phyloP scores from a whole-genome alignment of 1,284 basidiomycete genomes.

The Peniophora sp. region DNA sequence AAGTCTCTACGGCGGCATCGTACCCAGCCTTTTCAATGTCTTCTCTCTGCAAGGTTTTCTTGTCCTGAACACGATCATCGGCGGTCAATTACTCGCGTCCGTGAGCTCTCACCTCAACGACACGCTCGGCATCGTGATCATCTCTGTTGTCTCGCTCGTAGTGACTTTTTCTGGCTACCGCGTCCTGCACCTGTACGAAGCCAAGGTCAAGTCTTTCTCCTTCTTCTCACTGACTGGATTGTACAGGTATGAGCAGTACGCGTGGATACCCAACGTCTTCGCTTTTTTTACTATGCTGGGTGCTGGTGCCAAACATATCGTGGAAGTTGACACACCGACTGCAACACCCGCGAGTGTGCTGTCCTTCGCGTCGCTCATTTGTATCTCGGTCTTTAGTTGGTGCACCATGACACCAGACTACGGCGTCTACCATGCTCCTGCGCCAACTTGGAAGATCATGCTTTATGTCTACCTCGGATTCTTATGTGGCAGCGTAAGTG shows the following conservation, averaged over 20 bases:
- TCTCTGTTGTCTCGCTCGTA: slow-evolving; percentile 57
- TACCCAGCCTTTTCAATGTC: slow-evolving; percentile 62
- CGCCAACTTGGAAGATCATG: slow-evolving; percentile 46
- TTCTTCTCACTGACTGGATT: too few relatives aligned
- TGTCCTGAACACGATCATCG: slow-evolving; percentile 67
- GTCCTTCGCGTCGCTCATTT: slow-evolving; percentile 27
- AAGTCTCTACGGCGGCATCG: slow-evolving; percentile 54
- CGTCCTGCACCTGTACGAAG: slow-evolving; percentile 54
- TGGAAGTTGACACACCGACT: slow-evolving; percentile 17
- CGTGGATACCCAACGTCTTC: slow-evolving; percentile 64
- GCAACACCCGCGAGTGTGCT: slow-evolving; percentile 21
- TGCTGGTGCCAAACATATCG: slow-evolving; percentile 42
- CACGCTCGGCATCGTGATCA: slow-evolving; percentile 72
- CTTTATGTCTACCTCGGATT: slow-evolving; percentile 61
- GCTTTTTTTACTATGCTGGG: slow-evolving; percentile 60
- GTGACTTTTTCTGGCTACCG: slow-evolving; percentile 60
- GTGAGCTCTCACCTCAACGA: slow-evolving; percentile 42
- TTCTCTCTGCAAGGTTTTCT: slow-evolving; percentile 60
- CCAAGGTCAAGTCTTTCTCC: too few relatives aligned
- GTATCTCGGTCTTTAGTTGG: slow-evolving; percentile 43
- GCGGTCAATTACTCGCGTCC: slow-evolving; percentile 64
- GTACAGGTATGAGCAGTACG: slow-evolving; percentile 44
- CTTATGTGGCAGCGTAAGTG: slow-evolving; percentile 39
- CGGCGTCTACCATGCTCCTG: slow-evolving; percentile 48
- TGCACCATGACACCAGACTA: slow-evolving; percentile 50